Conservation (phyloP, 1,284 basidiomycete genomes). For the Retiboletus flavoniger region DNA sequence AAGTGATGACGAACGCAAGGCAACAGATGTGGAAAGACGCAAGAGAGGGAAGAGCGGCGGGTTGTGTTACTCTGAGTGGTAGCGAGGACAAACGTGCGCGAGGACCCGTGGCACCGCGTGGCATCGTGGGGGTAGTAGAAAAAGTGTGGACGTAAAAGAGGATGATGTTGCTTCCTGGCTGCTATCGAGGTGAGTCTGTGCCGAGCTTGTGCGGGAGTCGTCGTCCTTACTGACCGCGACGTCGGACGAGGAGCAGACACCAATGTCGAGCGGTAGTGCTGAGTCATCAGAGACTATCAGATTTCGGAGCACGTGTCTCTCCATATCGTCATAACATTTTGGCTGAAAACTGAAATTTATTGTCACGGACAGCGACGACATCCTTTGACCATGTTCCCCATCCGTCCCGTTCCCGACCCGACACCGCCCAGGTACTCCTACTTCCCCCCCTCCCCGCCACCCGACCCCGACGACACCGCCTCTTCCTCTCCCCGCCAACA, state of each 20-base stretch:
- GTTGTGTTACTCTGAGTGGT: conserved; percentile 12
- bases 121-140: conserved; percentile 27
- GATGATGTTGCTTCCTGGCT: conserved; percentile 10
- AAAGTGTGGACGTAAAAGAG: conserved; percentile 19
- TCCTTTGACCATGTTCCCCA: background rate
- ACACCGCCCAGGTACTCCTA: background rate
- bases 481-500: conserved; percentile 37
- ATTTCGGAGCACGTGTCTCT: conserved; percentile 30
- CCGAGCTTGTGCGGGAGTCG: background rate
- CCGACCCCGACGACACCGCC: conserved; percentile 19
- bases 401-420: background rate
- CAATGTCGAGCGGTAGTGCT: conserved; percentile 15
- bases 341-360: conserved; percentile 13
- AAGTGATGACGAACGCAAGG: conserved; percentile 11
- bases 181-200: conserved; percentile 23
- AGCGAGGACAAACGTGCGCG: conserved; percentile 35
- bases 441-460: conserved; percentile 4
- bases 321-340: conserved; percentile 28
- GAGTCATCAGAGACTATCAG: conserved; percentile 26
- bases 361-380: background rate
- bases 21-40: conserved; percentile 10
- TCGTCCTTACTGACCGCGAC: conserved; percentile 15
- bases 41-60: background rate
- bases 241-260: conserved; percentile 1
- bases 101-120: conserved; percentile 35